Evolutionary conservation across 768 basidiomycete species (phyloP), one percentile per base, ranked within the genome.

Genomic region (Austroboletus festivus): DNA sequence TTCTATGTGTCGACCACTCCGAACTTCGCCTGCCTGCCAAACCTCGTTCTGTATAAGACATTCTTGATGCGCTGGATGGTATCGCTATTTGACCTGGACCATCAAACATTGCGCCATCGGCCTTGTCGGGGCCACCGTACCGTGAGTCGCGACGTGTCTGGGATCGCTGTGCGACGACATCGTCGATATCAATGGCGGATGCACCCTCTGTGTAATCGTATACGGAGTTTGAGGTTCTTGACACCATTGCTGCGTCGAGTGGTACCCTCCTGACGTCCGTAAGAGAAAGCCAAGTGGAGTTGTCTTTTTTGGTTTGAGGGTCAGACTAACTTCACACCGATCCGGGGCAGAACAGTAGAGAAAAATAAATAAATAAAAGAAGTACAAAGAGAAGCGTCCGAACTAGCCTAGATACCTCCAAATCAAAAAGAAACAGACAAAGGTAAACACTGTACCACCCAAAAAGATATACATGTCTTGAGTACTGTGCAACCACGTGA

Each of bases 381-480:
- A 23, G 37, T 34, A 48, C 51, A 40, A 10, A 46, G 13, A 39
- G 5, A 40, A 48, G 31, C 42, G 28, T 44, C 19, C 31, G 3
- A 6, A 37, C 68, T 68, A 78, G 44, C 88, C 95, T 40, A 98
- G 71, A 66, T 93, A 97, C 57, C 80, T 80, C 86, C 91, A 90
- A 58, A 97, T 98, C 55, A 92, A 68, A 71, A 81, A 94, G 73
- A 98, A 97, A 69, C 86, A 92, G 69, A 96, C 75, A 65, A 98
- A 87, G 10, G 95, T 97, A 65, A 91, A 80, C 20, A 87, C 68
- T 1, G 86, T 87, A 2, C 95, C 95, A 3, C 71, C 85, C 40
- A 89, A 65, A 70, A 99, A 93, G 53, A 99, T 94, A 56, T 91
- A 94, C 75, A 86, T 91, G 63, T 99, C 95, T 64, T 95, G 94